phyloP scores from a whole-genome alignment of 2,329 filamentous ascomycete genomes.

The Trichoderma polysporum region DNA sequence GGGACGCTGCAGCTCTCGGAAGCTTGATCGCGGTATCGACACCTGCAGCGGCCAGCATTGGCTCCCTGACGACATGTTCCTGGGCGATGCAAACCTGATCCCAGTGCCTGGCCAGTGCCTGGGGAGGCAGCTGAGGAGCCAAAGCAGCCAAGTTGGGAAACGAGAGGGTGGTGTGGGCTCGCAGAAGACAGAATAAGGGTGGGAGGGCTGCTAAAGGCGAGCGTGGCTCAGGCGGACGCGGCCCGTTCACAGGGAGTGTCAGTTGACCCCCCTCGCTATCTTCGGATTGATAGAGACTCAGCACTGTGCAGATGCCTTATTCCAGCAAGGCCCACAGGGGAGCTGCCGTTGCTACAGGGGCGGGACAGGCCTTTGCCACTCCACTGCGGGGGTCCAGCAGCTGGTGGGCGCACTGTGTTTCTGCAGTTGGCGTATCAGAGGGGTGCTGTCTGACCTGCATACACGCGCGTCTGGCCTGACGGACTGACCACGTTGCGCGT shows the following conservation, averaged over 20 bases:
- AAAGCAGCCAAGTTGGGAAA: too few relatives aligned
- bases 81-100: not conserved
- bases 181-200: not conserved
- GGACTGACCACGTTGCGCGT: conserved; percentile 18
- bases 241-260: not conserved
- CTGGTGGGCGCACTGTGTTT: conserved; percentile 14
- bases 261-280: not conserved
- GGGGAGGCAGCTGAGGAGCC: not conserved
- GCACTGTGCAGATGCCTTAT: conserved; percentile 18
- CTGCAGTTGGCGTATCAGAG: not conserved
- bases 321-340: not conserved
- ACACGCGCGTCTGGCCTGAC: conserved; percentile 21
- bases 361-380: not conserved
- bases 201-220: not conserved
- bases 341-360: conserved; percentile 1
- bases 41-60: conserved; percentile 9
- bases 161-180: not conserved
- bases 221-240: conserved; percentile 13
- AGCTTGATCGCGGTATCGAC: not conserved
- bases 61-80: not conserved
- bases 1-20: conserved; percentile 20
- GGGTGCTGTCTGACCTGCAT: conserved; percentile 20
- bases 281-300: too few relatives aligned
- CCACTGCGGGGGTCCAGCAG: not conserved
- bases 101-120: not conserved